Evolutionary conservation across 225 moss, liverwort and hornwort genomes (phyloP), one percentile per base, ranked within the genome.

Genomic region (Pseudisothecium myosuroides): DNA sequence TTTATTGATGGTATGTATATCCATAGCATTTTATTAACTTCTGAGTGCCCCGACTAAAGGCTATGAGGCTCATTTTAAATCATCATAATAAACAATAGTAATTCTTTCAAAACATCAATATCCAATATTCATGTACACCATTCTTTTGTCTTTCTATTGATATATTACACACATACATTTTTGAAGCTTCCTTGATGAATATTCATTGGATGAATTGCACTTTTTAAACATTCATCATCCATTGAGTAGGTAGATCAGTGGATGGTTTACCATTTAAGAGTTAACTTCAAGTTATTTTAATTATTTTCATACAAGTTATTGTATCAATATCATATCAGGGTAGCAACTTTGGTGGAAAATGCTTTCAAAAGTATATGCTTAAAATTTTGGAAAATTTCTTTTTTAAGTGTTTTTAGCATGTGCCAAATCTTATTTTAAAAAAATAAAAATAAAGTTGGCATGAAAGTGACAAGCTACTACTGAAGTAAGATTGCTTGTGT

Each of bases 41-140:
- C 6, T 43, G 17, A 17, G 29, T 29, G 2, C 2, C 3, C 1
- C 0, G 3, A 28, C 0, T 17, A 0, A 28, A 17, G 6, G 17
- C 3, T 45, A 5, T 2, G 6, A 45, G 17, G 6, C 28, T 45
- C 6, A 17, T 73, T 73, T 72, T 6, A 56, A 56, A 56, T 54
- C 17, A 54, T 54, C 17, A 17, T 17, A 54, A 54, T 54, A 17
- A 54, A 54, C 17, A 17, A 54, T 54, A 45, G 5, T 20, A 50
- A 7, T 6, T 32, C 20, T 32, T 12, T 32, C 1, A 32, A 3
- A 29, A 49, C 31, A 47, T 19, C 3, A 19, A 32, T 29, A 74
- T 45, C 0, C 7, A 28, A 1, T 18, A 47, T 45, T 45, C 2
- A 18, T 47, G 0, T 47, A 74, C 6, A 31, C 11, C 1, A 47